These are phyloP conservation scores for Logfia minima DNA, from an alignment of 129 eudicot genomes.

Conservation along the genomic window DNA sequence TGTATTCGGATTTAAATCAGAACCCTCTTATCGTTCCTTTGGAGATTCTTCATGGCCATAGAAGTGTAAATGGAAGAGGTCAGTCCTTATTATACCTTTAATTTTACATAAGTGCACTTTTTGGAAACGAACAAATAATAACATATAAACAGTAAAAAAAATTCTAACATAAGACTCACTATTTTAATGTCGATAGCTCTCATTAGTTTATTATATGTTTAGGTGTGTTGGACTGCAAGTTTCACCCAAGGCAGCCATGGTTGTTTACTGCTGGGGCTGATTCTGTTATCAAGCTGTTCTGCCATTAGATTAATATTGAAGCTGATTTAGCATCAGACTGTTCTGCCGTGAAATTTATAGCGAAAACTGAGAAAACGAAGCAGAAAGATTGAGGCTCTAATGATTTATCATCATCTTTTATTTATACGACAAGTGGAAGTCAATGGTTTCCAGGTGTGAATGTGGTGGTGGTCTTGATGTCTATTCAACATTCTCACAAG, in stretches of 20 bases:
- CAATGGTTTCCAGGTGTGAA: not conserved
- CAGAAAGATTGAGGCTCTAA: not conserved
- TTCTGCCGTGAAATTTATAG: conserved; percentile 46
- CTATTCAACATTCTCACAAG: conserved; percentile 14
- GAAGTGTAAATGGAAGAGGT: conserved; percentile 78
- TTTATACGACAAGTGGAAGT: conserved; percentile 7
- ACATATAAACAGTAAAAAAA: no score
- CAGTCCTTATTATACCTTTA: conserved; percentile 9
- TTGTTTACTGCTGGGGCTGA: conserved; percentile 89
- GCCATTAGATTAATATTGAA: conserved; percentile 40
- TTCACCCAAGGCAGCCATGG: conserved; percentile 95
- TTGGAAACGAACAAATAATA: not conserved
- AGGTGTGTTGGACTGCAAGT: conserved; percentile 90
- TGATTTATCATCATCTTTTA: not conserved
- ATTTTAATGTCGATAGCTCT: not conserved
- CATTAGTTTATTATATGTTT: conserved; percentile 15
- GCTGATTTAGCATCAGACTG: conserved; percentile 61
- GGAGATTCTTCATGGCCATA: conserved; percentile 82
- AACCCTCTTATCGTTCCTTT: conserved; percentile 89
- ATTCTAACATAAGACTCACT: not conserved
- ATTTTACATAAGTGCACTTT: not conserved
- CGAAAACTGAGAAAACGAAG: not conserved
- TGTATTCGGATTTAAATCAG: conserved; percentile 84
- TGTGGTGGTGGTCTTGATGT: not conserved
- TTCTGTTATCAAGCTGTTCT: conserved; percentile 71